Conservation (phyloP, 176 grass and related monocot genomes). For the Dactylis glomerata region DNA sequence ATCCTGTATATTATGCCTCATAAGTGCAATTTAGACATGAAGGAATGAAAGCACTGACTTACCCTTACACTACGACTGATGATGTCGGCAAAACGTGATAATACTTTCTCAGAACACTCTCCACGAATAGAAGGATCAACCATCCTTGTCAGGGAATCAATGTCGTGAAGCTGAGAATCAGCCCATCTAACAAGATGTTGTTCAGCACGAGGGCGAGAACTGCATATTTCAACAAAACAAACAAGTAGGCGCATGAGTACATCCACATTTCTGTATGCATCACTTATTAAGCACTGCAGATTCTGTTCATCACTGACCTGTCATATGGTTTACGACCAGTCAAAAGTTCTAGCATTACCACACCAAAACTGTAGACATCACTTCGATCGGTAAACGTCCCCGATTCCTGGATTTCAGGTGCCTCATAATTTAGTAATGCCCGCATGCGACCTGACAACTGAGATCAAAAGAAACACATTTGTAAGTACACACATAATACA, state of each 20-base stretch:
- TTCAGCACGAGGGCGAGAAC: conserved; percentile 58
- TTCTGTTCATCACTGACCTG: conserved; percentile 44
- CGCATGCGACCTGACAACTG: conserved; percentile 62
- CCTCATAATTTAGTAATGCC: conserved; percentile 61
- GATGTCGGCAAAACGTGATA: conserved; percentile 80
- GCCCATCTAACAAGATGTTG: conserved; percentile 85
- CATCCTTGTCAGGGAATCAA: conserved; percentile 69
- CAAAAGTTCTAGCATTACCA: conserved; percentile 90
- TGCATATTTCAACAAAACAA: conserved; percentile 35
- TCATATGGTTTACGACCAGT: conserved; percentile 81
- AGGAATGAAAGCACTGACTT: conserved; percentile 16
- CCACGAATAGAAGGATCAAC: conserved; percentile 59
- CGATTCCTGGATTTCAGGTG: conserved; percentile 75
- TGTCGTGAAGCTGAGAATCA: conserved; percentile 75
- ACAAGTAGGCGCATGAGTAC: background rate
- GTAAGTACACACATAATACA: conserved; percentile 17
- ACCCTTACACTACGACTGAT: conserved; percentile 77
- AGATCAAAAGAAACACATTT: conserved; percentile 28
- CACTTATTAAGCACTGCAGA: conserved; percentile 19
- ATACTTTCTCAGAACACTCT: conserved; percentile 47
- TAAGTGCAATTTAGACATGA: conserved; percentile 2
- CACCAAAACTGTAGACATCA: conserved; percentile 90
- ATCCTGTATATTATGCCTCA: conserved; percentile 3
- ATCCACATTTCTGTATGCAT: background rate
- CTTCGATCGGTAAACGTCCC: conserved; percentile 46